Base-by-base conservation (phyloP, 768 basidiomycete species). In the Hypholoma sublateritium region DNA sequence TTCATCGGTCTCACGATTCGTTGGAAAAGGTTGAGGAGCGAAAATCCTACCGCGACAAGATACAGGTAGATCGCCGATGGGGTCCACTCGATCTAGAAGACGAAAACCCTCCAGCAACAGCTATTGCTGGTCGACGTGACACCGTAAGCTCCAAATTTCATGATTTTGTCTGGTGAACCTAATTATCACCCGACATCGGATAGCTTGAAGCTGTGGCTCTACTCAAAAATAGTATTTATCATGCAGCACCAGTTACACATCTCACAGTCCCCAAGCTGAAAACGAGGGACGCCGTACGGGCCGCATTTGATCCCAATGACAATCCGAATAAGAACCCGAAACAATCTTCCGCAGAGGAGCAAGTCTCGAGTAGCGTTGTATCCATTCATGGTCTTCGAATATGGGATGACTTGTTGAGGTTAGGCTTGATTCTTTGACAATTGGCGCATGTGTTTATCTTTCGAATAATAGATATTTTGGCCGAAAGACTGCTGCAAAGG, bases 101-200 rank as follows among this genome's bases (percentile, higher is more conserved):
- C 5, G 91, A 94, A 72, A 71, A 68, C 3, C 90, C 89, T 0
- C 89, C 91, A 8, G 81, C 87, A 2, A 84, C 79, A 36, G 86
- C 88, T 2, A 89, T 93, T 53, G 88, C 86, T 7, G 84, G 80
- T 11, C 74, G 90, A 41, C 73, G 81, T 43, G 89, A 93, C 62
- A 90, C 88, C 28, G 86, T 80, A 53, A 52, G 80, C 62, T 13
- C 28, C 79, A 53, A 55, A 79, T 63, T 9, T 35, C 8, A 5
- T 11, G 14, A 11, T 24, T 39, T 43, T 39, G 22, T 13, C 45
- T 55, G 32, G 32, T 14, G 55, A 14, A 39, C 32, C 2, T 12
- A 11, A n/a, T 39, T 14, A 9, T 2, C 16, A 53, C 44, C 25
- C n/a, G n/a, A n/a, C 16, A 53, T 54, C 24, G 39, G n/a, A 37